Evolutionary conservation across 2,329 filamentous ascomycete genomes (phyloP).

Genomic region (Trichophyton simii): DNA sequence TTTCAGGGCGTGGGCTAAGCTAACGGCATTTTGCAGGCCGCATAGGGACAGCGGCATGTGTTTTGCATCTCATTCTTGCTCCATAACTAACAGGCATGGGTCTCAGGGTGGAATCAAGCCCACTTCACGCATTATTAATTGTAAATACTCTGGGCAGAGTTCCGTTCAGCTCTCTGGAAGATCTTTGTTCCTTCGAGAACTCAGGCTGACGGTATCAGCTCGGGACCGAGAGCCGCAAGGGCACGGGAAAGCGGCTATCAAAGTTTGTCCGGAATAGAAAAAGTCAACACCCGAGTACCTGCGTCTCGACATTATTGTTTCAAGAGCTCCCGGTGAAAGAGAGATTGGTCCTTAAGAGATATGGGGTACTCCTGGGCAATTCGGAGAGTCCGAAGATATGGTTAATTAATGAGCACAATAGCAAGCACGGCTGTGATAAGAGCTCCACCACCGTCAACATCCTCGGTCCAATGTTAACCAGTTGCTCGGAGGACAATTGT

Average conservation of each 20-base stretch:
- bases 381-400: background rate
- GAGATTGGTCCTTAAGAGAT: too few relatives aligned
- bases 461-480: too few relatives aligned
- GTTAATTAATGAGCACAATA: too few relatives aligned
- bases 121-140: background rate
- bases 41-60: background rate
- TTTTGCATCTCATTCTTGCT: background rate
- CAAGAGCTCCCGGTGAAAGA: too few relatives aligned
- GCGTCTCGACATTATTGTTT: background rate
- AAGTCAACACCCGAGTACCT: background rate
- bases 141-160: background rate
- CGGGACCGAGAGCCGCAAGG: background rate
- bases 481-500: too few relatives aligned
- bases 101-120: background rate
- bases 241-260: background rate
- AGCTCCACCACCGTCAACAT: too few relatives aligned
- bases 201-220: background rate
- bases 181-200: background rate
- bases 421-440: too few relatives aligned
- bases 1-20: background rate
- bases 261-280: background rate
- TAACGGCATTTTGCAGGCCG: background rate
- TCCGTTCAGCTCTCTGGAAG: background rate
- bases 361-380: too few relatives aligned
- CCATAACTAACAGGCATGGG: background rate